phyloP scores from a whole-genome alignment of 208 protist species.

The Acanthamoeba sp. region DNA sequence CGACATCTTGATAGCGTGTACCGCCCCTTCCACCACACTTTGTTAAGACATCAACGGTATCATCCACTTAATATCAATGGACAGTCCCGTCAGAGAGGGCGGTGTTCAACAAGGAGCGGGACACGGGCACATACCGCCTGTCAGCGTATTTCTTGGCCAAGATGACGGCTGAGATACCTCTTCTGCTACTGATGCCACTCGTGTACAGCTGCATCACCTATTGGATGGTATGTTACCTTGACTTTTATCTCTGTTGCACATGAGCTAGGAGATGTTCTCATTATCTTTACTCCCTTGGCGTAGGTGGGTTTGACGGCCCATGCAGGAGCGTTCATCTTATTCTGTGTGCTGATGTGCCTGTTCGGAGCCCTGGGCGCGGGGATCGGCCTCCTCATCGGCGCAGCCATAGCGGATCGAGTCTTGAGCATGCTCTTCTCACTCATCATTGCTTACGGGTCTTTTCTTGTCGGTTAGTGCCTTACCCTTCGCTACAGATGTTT shows the following conservation, averaged over 20 bases:
- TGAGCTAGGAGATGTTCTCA: no score
- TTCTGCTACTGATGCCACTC: slow-evolving; percentile 13
- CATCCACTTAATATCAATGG: no score
- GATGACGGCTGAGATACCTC: slow-evolving; percentile 73
- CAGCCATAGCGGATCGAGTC: neutral
- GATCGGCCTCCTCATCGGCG: neutral
- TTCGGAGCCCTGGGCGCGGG: neutral
- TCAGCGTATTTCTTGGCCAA: slow-evolving; percentile 82
- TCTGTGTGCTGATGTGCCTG: neutral
- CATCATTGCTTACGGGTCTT: no score
- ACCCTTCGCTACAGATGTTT: no score
- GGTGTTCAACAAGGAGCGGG: slow-evolving; percentile 77
- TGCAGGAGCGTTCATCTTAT: neutral
- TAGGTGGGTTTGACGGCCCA: slow-evolving; percentile 8
- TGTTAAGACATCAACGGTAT: no score
- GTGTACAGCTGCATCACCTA: slow-evolving; percentile 76
- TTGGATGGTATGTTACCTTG: slow-evolving; percentile 77
- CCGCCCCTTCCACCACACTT: no score
- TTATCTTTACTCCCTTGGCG: no score
- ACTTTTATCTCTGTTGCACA: neutral
- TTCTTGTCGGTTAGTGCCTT: no score
- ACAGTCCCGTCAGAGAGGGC: slow-evolving; percentile 72
- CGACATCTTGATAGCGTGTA: no score
- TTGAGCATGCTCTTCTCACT: no score
- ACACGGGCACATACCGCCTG: slow-evolving; percentile 57